phyloP scores from a whole-genome alignment of 139 green algal species.

The Tetradesmus lagerheimii region DNA sequence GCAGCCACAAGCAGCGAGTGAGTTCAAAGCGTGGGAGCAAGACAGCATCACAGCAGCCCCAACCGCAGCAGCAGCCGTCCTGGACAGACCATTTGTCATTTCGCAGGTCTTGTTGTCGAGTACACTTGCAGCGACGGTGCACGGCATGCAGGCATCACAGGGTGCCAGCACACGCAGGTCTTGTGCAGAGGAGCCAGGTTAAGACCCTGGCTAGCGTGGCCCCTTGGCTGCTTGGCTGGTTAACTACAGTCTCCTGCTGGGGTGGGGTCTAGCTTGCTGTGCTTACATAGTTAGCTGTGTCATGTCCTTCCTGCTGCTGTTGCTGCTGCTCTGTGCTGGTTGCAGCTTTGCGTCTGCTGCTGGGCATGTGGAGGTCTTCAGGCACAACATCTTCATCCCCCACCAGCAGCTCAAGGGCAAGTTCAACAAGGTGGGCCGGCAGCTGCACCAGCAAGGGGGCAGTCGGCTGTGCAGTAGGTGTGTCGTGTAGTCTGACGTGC shows the following conservation, averaged over 20 bases:
- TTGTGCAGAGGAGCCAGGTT: no score
- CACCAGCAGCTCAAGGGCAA: conserved; percentile 23
- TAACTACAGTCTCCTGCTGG: no score
- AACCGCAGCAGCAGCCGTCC: not conserved
- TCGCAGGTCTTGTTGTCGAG: not conserved
- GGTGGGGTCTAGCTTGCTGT: not conserved
- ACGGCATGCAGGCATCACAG: no score
- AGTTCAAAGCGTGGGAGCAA: not conserved
- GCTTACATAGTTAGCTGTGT: not conserved
- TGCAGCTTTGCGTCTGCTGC: conserved; percentile 59
- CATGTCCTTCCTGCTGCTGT: not conserved
- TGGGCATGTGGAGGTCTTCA: conserved; percentile 46
- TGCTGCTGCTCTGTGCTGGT: not conserved
- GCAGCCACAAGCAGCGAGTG: not conserved
- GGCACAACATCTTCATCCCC: conserved; percentile 71
- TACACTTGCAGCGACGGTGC: not conserved
- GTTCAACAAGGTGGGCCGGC: conserved; percentile 48
- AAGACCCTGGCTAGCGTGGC: no score
- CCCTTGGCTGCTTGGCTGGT: no score
- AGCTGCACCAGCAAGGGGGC: not conserved
- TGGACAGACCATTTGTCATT: no score
- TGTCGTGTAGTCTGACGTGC: no score
- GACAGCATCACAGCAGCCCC: not conserved
- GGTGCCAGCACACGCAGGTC: no score
- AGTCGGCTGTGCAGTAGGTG: not conserved